Conservation (phyloP, 2,329 filamentous ascomycete species). For the Pseudogymnoascus sp. region DNA sequence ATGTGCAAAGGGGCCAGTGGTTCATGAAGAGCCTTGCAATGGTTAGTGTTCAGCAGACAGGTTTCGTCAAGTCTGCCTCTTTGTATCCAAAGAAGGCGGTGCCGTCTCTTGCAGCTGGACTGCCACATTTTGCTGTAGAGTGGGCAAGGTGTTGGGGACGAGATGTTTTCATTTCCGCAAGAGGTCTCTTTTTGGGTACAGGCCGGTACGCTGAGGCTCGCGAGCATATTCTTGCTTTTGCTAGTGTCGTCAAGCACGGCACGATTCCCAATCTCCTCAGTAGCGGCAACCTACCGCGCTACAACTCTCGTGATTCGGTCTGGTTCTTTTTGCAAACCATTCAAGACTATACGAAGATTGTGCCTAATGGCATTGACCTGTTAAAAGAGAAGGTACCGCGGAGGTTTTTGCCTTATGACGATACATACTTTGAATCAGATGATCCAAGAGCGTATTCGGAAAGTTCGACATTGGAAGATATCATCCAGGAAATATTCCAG, state of each 20-base stretch:
- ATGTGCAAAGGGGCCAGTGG: constrained; percentile 72
- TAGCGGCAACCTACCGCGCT: constrained; percentile 76
- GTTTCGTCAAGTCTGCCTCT: constrained; percentile 81
- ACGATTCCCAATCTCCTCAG: constrained; percentile 95
- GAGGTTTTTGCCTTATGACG: constrained; percentile 89
- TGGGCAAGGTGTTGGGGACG: constrained; percentile 98
- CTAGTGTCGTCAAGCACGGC: constrained; percentile 92
- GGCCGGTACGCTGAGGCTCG: constrained; percentile 81
- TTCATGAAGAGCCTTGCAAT: constrained; percentile 85
- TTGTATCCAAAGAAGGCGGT: constrained; percentile 80
- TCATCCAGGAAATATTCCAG: constrained; percentile 90
- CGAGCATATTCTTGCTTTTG: constrained; percentile 91
- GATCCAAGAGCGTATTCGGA: constrained; percentile 80
- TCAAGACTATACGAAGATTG: constrained; percentile 82
- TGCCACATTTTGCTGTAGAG: constrained; percentile 87
- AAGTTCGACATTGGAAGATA: constrained; percentile 74
- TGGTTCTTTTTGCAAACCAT: constrained; percentile 98
- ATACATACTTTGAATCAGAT: constrained; percentile 81
- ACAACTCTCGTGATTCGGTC: constrained; percentile 91
- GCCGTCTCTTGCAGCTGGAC: constrained; percentile 79
- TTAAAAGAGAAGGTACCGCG: constrained; percentile 71
- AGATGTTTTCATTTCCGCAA: constrained; percentile 92
- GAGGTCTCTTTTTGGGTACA: constrained; percentile 85
- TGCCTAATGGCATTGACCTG: constrained; percentile 65
- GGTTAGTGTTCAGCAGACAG: constrained; percentile 86